A percentile compares a stretch with the other conserved stretches of the same genome.
These are phyloP conservation scores for Aspergillus homomorphus DNA, from an alignment of 495 filamentous ascomycete species.

Conservation along the genomic window DNA sequence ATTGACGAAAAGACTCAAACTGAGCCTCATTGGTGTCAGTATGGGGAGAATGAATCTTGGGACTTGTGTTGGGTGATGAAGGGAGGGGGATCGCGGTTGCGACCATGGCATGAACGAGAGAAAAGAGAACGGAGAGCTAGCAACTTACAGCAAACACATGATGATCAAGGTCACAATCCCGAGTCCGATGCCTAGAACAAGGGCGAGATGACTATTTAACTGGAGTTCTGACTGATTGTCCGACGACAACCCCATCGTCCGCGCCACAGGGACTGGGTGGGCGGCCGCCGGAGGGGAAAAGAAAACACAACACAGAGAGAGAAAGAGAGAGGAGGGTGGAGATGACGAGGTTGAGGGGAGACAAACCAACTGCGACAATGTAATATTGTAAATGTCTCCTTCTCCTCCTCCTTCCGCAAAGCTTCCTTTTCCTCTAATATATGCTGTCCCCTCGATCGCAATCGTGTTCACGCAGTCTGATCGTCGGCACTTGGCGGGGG, in stretches of 20 bases:
- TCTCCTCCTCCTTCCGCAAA: neutral
- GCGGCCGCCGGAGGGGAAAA: neutral
- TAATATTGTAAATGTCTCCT: no score
- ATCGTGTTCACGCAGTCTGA: neutral
- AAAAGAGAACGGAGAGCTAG: neutral
- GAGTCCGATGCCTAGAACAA: slow-evolving; percentile 41
- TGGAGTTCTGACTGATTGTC: slow-evolving; percentile 21
- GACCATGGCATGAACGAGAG: neutral
- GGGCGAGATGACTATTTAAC: slow-evolving; percentile 33
- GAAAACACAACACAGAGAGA: no score
- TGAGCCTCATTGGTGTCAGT: slow-evolving; percentile 9
- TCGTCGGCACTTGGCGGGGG: slow-evolving; percentile 8
- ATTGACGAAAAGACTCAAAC: slow-evolving; percentile 38
- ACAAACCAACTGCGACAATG: no score
- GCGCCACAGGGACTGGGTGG: slow-evolving; percentile 11
- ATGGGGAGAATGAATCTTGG: neutral
- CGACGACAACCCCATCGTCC: slow-evolving; percentile 22
- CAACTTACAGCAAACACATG: slow-evolving; percentile 37
- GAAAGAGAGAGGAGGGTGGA: neutral
- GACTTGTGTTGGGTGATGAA: slow-evolving; percentile 1
- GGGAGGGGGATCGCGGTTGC: neutral
- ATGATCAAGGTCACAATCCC: slow-evolving; percentile 36
- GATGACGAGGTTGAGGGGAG: neutral
- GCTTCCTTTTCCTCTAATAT: neutral
- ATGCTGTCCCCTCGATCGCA: neutral